Percentiles rank a stretch among this genome's conserved stretches.
Conservation (phyloP, 768 basidiomycete species). For the Gyrodon lividus region DNA sequence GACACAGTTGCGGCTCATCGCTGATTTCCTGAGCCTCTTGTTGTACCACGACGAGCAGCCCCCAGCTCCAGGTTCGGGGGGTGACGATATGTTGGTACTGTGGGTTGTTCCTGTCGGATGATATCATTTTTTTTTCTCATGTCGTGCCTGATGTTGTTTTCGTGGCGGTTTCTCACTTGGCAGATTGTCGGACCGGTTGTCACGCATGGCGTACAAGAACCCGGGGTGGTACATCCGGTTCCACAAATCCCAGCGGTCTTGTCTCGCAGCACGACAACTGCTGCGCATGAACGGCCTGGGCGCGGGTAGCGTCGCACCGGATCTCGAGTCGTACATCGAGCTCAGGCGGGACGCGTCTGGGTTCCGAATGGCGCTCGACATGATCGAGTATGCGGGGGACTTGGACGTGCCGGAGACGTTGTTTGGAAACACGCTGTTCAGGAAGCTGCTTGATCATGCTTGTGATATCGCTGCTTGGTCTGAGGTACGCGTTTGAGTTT, state of each 20-base stretch:
- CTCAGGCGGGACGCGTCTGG: slow-evolving; percentile 50
- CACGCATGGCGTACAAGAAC: slow-evolving; percentile 34
- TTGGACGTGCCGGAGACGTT: slow-evolving; percentile 36
- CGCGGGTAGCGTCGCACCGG: slow-evolving; percentile 34
- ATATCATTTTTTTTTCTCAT: slow-evolving; percentile 10
- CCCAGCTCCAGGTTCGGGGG: slow-evolving; percentile 8
- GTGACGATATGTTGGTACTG: slow-evolving; percentile 16
- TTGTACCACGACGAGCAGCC: slow-evolving; percentile 36
- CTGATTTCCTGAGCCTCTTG: slow-evolving; percentile 49
- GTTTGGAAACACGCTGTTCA: slow-evolving; percentile 26
- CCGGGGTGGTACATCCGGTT: slow-evolving; percentile 45
- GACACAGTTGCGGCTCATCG: slow-evolving; percentile 51
- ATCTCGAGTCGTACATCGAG: slow-evolving; percentile 47
- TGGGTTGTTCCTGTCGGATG: slow-evolving; percentile 17
- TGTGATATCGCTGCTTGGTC: slow-evolving; percentile 53
- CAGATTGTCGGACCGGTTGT: slow-evolving; percentile 41
- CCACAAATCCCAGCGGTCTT: slow-evolving; percentile 33
- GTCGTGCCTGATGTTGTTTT: slow-evolving; percentile 4
- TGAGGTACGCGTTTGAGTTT: slow-evolving; percentile 38
- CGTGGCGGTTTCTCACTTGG: not conserved
- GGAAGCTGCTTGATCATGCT: slow-evolving; percentile 38
- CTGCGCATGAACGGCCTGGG: slow-evolving; percentile 28
- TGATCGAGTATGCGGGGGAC: slow-evolving; percentile 55
- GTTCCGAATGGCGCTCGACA: slow-evolving; percentile 45
- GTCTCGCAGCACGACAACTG: slow-evolving; percentile 33